A percentile compares a stretch with the other conserved stretches of the same genome.
These are phyloP conservation scores for Murraya paniculata DNA, from an alignment of 345 rosid genomes.

Conservation along the genomic window DNA sequence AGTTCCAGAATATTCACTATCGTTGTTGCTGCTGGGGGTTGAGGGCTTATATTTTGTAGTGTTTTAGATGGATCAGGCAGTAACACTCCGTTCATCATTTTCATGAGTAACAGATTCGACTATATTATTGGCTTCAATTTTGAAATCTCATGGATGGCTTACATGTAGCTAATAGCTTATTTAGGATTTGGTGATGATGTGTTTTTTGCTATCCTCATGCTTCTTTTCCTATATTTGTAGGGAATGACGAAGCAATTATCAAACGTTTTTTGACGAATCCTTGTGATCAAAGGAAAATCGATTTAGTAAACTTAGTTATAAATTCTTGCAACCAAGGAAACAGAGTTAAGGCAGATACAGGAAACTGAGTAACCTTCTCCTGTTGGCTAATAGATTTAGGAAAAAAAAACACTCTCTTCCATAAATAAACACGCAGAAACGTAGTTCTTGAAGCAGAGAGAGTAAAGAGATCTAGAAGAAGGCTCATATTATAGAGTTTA, in stretches of 20 bases:
- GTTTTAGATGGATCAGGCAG: not conserved
- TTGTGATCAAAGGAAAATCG: not conserved
- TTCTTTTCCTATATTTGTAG: not conserved
- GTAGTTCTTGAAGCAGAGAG: not conserved
- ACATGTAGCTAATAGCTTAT: not conserved
- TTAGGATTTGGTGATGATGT: not conserved
- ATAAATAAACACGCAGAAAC: not conserved
- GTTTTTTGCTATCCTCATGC: not conserved
- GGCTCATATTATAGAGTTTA: no score
- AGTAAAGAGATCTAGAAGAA: not conserved
- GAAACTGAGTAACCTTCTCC: not conserved
- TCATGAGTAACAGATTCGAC: not conserved
- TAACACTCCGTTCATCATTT: not conserved
- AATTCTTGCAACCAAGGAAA: not conserved
- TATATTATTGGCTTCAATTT: not conserved
- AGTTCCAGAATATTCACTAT: conserved; percentile 2
- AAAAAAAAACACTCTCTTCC: not conserved
- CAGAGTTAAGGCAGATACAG: not conserved
- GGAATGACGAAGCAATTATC: not conserved
- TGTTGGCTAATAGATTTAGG: not conserved
- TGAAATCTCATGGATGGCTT: not conserved
- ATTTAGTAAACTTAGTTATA: not conserved
- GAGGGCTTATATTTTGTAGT: not conserved
- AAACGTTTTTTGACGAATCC: not conserved
- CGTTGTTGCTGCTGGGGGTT: not conserved